Evolutionary conservation across 352 stramenopile genomes (phyloP).

Genomic region (Phytopythium ostracodes): DNA sequence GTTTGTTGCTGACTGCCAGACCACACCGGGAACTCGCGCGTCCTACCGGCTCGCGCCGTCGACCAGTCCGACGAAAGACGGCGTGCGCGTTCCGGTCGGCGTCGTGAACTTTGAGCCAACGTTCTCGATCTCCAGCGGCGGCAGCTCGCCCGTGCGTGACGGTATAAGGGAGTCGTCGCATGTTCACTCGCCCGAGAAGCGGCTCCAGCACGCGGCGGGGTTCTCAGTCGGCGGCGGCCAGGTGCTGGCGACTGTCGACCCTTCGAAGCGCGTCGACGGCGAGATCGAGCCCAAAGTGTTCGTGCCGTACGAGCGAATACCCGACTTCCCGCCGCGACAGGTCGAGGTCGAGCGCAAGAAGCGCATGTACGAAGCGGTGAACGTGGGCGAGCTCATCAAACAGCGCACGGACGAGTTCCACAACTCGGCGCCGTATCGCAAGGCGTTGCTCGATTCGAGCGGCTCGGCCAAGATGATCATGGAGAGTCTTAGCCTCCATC

Average conservation of each 20-base stretch:
- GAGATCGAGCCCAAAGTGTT: constrained; percentile 74
- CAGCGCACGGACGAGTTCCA: constrained; percentile 40
- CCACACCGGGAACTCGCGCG: constrained; percentile 5
- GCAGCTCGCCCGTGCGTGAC: constrained; percentile 21
- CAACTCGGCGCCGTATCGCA: constrained; percentile 26
- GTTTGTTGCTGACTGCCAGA: too few relatives aligned
- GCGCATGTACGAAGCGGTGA: constrained; percentile 42
- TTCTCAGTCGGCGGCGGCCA: constrained; percentile 50
- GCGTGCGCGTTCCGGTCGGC: constrained; percentile 22
- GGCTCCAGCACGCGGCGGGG: constrained; percentile 27
- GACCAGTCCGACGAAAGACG: constrained; percentile 51
- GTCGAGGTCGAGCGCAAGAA: constrained; percentile 74
- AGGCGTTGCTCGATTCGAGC: constrained; percentile 40
- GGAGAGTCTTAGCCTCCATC: constrained; percentile 51
- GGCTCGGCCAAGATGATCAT: constrained; percentile 50
- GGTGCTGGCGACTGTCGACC: constrained; percentile 34
- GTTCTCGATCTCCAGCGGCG: constrained; percentile 13
- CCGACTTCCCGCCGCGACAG: constrained; percentile 50
- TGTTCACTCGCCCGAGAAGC: constrained; percentile 32
- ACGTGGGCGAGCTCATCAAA: constrained; percentile 42
- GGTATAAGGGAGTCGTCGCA: constrained; percentile 36
- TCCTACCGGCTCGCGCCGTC: constrained; percentile 39
- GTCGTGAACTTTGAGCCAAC: constrained; percentile 63
- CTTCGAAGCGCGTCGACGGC: constrained; percentile 38
- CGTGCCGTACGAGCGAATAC: constrained; percentile 54